Evolutionary conservation across 345 rosid genomes (phyloP), one percentile per base, ranked within the genome.

Genomic region (Ceriops zippeliana): DNA sequence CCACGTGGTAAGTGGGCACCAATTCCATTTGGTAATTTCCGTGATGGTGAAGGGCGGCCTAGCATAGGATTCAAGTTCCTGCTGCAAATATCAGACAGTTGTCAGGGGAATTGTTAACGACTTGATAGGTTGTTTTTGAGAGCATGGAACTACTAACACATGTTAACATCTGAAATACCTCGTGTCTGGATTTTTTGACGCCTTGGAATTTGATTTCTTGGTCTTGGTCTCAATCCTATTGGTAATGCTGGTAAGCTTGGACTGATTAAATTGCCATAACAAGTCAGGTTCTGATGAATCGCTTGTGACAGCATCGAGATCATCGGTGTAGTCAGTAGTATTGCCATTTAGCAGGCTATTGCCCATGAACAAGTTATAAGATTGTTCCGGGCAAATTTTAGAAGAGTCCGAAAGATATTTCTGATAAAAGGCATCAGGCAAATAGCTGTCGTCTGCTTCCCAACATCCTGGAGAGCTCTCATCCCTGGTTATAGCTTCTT

Each of bases 281-380:
- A 89, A 78, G 76, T 95, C 95, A 65, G 87, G 84, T 74, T 95
- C 99, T 1, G 96, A 91, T 42, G 96, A 89, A 75, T 95, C 97
- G 67, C 97, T 89, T 46, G 96, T 89, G 64, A 82, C 88, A 72
- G 91, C 97, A 80, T 95, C 98, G 35, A 86, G 63, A 77, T 93
- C 97, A 62, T 89, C 96, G 61, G 74, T 68, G 42, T 80, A 89
- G 46, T 84, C 90, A 35, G 80, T 81, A 57, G 53, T 74, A 32
- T 80, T 75, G 76, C 46, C 67, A 49, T 82, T 81, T 67, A 78
- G 77, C 52, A 60, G 72, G 76, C 70, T 84, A 66, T 75, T 85
- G 38, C 86, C 88, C 78, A 74, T 68, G 75, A 86, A 78, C 88
- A 88, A 82, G 37, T 78, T 85, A 75, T 78, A 90, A 35, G 96